Percentiles rank a stretch among this genome's conserved stretches.
phyloP scores from a whole-genome alignment of 139 green algal genomes.

The Chara braunii region DNA sequence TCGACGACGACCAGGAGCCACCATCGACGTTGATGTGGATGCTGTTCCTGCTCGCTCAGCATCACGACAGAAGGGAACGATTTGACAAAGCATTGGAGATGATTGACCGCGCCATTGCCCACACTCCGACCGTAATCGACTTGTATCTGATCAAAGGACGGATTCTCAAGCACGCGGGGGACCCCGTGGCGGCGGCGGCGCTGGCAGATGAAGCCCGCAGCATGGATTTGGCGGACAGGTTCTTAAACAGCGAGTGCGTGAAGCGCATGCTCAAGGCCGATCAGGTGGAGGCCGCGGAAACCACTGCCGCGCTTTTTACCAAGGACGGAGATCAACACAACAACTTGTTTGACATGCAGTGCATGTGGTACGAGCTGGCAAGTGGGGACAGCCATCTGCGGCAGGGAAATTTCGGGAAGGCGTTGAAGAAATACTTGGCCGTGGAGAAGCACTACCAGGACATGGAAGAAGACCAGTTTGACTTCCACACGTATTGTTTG shows the following conservation, averaged over 20 bases:
- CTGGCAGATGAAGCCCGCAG: slow-evolving; percentile 58
- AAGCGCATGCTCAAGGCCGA: slow-evolving; percentile 53
- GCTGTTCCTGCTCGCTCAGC: slow-evolving; percentile 63
- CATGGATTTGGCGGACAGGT: slow-evolving; percentile 85
- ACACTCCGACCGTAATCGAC: slow-evolving; percentile 68
- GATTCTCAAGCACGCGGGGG: slow-evolving; percentile 70
- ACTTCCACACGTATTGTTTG: slow-evolving; percentile 97
- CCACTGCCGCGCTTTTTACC: slow-evolving; percentile 76
- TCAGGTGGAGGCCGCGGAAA: slow-evolving; percentile 60
- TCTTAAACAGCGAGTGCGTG: slow-evolving; percentile 77
- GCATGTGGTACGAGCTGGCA: slow-evolving; percentile 92
- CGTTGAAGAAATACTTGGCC: slow-evolving; percentile 76
- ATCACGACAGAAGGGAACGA: slow-evolving; percentile 10
- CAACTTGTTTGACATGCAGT: slow-evolving; percentile 95
- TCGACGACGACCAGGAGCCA: slow-evolving; percentile 12
- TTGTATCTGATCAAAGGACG: slow-evolving; percentile 55
- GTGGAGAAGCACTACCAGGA: slow-evolving; percentile 69
- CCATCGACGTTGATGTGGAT: slow-evolving; percentile 57
- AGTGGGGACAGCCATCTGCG: slow-evolving; percentile 55
- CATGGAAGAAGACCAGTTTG: slow-evolving; percentile 91
- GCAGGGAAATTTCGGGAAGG: slow-evolving; percentile 42
- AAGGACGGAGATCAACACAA: slow-evolving; percentile 63
- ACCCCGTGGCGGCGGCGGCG: slow-evolving; percentile 51
- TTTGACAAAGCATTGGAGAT: slow-evolving; percentile 55
- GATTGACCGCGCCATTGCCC: slow-evolving; percentile 58